phyloP scores from a whole-genome alignment of 768 basidiomycete genomes.

The Rhizopogon rudus region DNA sequence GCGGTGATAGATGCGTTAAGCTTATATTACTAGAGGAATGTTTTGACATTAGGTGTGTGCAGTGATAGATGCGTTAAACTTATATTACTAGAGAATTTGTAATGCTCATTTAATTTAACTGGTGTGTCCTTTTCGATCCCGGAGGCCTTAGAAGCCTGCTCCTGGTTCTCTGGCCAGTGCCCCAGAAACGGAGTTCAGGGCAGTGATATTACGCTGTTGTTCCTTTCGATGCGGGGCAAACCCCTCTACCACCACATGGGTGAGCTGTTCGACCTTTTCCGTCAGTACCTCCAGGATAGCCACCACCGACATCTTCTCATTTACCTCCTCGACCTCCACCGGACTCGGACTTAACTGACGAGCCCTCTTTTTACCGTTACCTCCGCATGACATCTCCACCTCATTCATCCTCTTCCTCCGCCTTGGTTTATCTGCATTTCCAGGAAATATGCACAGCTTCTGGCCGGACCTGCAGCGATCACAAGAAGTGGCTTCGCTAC shows the following conservation, averaged over 20 bases:
- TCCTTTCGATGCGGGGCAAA: background rate
- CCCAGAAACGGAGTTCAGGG: background rate
- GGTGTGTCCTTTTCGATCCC: background rate
- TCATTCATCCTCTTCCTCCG: background rate
- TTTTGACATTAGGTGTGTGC: background rate
- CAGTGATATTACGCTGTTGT: background rate
- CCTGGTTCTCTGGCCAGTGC: background rate
- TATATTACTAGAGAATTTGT: background rate
- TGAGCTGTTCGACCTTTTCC: background rate
- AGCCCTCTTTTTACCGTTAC: background rate
- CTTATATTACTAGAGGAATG: too few species aligned
- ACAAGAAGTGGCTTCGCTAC: background rate
- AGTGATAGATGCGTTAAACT: background rate
- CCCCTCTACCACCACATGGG: background rate
- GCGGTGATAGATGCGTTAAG: background rate
- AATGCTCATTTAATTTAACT: too few species aligned
- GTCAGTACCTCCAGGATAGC: background rate
- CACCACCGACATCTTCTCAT: background rate
- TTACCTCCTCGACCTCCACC: background rate
- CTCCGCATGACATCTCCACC: background rate
- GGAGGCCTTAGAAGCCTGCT: background rate
- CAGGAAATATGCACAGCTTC: background rate
- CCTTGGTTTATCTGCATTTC: background rate
- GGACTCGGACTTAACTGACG: background rate
- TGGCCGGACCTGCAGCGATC: background rate